A percentile compares a stretch with the other conserved stretches of the same genome.
phyloP scores from a whole-genome alignment of 495 filamentous ascomycete genomes.

The Penicillium subrubescens region DNA sequence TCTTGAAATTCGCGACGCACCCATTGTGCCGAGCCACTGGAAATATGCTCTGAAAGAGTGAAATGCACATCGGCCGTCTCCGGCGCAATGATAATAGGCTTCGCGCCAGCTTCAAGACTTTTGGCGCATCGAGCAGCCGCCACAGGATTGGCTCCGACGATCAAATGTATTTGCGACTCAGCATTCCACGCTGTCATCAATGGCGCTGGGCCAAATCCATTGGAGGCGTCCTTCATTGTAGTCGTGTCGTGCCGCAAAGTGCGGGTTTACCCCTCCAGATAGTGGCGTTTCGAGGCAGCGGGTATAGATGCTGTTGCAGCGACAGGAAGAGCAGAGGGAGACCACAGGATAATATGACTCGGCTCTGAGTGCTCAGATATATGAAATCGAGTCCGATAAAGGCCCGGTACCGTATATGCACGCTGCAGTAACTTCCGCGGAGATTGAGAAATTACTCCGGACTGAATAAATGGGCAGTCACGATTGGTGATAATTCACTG shows the following conservation, averaged over 20 bases:
- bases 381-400: slow-evolving; percentile 1
- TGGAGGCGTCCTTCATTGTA: slow-evolving; percentile 40
- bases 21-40: slow-evolving; percentile 73
- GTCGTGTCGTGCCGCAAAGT: slow-evolving; percentile 18
- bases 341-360: not conserved
- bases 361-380: not conserved
- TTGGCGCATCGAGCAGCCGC: slow-evolving; percentile 80
- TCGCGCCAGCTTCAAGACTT: slow-evolving; percentile 84
- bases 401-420: slow-evolving; percentile 7
- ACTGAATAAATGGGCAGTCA: slow-evolving; percentile 28
- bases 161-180: slow-evolving; percentile 76
- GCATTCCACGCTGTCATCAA: slow-evolving; percentile 79
- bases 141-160: slow-evolving; percentile 83
- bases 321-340: not conserved
- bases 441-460: slow-evolving; percentile 27
- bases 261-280: slow-evolving; percentile 25
- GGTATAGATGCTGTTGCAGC: not conserved
- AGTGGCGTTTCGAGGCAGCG: not conserved
- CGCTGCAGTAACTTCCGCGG: slow-evolving; percentile 31
- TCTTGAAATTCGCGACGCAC: slow-evolving; percentile 67
- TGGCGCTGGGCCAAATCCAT: slow-evolving; percentile 36
- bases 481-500: slow-evolving; percentile 32
- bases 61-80: slow-evolving; percentile 66
- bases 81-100: slow-evolving; percentile 79
- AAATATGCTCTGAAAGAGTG: slow-evolving; percentile 69